phyloP scores from a whole-genome alignment of 1,284 basidiomycete species.

The Moesziomyces antarcticus region DNA sequence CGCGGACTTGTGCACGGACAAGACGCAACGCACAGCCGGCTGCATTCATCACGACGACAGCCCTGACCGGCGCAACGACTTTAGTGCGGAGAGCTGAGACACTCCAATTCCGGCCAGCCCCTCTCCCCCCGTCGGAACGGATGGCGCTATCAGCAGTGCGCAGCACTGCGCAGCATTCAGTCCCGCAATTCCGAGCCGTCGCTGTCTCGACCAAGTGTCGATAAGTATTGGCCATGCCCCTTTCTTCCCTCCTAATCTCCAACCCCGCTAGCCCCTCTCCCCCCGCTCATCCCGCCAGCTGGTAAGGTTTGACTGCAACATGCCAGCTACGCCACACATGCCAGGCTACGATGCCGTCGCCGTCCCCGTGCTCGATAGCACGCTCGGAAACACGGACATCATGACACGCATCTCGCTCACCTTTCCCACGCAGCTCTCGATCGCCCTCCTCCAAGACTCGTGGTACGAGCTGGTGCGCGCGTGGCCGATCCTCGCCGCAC shows the following conservation, averaged over 20 bases:
- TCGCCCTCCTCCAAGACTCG: constrained; percentile 8
- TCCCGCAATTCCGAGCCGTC: no score
- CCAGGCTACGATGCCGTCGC: constrained; percentile 7
- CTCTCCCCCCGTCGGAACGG: no score
- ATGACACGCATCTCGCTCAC: constrained; percentile 21
- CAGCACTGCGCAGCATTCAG: no score
- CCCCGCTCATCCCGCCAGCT: not conserved
- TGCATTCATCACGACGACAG: no score
- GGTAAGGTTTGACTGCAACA: not conserved
- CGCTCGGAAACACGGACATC: constrained; percentile 23
- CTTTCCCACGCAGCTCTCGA: constrained; percentile 9
- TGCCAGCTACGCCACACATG: not conserved
- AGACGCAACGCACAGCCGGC: no score
- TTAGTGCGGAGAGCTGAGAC: no score
- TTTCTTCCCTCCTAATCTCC: not conserved
- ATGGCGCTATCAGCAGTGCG: no score
- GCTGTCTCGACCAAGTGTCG: no score
- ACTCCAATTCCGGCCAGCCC: no score
- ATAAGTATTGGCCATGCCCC: no score
- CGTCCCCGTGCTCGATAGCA: constrained; percentile 18
- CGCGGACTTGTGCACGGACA: no score
- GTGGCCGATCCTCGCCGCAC: constrained; percentile 30
- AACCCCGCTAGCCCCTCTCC: not conserved
- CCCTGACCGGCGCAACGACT: no score
- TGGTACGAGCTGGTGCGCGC: constrained; percentile 22